Percentiles rank a stretch among this genome's conserved stretches.
Conservation (phyloP, 805 yeast species). For the Blastobotrys attinorum region DNA sequence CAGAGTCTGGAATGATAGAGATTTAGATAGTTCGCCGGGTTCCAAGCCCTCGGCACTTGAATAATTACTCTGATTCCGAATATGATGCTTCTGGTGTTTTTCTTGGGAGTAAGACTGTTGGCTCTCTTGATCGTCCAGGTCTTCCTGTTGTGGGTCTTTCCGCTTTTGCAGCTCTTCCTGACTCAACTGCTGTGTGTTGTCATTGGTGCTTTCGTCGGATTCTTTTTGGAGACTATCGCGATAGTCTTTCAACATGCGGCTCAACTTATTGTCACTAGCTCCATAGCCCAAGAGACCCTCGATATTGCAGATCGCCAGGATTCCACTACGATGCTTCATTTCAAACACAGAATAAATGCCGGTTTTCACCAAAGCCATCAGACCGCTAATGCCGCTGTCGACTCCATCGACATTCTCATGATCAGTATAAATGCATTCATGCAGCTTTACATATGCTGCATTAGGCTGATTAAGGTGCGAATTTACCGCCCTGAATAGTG, state of each 20-base stretch:
- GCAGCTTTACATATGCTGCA: conserved; percentile 12
- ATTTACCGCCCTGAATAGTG: conserved; percentile 14
- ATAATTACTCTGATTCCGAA: no score
- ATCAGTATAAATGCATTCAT: conserved; percentile 11
- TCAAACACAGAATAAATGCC: neutral
- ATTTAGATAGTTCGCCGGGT: neutral
- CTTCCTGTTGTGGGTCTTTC: neutral
- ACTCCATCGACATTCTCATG: conserved; percentile 3
- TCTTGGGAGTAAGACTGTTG: no score
- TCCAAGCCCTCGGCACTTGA: neutral
- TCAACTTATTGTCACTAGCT: no score
- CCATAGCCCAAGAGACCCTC: neutral
- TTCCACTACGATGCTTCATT: neutral
- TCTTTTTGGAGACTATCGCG: no score
- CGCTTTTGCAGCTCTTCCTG: neutral
- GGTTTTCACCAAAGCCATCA: neutral
- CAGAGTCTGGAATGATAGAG: neutral
- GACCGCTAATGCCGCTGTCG: no score
- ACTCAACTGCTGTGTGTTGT: no score
- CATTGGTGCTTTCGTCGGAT: no score
- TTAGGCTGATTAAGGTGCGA: conserved; percentile 9
- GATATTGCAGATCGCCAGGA: neutral
- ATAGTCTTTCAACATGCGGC: no score
- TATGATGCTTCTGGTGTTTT: no score
- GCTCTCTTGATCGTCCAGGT: neutral